These are phyloP conservation scores for Wickerhamiella vanderwaltii DNA, from an alignment of 805 yeast genomes.

Conservation along the genomic window DNA sequence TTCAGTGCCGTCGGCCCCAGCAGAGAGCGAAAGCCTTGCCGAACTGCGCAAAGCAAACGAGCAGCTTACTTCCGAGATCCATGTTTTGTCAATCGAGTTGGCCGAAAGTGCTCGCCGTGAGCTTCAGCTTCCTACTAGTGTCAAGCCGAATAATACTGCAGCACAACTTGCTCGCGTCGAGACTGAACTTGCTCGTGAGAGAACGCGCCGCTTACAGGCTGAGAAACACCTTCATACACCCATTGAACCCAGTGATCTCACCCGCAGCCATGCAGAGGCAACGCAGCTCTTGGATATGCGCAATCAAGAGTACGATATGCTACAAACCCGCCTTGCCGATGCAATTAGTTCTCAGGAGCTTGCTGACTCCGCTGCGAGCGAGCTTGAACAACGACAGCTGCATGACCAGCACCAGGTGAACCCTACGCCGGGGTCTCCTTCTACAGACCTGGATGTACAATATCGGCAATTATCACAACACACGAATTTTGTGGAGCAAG, in stretches of 20 bases:
- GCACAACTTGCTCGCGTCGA: conserved; percentile 22
- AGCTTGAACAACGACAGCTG: conserved; percentile 18
- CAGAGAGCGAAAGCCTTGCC: conserved; percentile 4
- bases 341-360: conserved; percentile 19
- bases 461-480: conserved; percentile 25
- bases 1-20: background rate
- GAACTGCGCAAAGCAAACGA: conserved; percentile 19
- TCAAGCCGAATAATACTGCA: conserved; percentile 7
- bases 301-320: conserved; percentile 22
- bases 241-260: conserved; percentile 20
- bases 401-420: conserved; percentile 25
- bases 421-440: conserved; percentile 17
- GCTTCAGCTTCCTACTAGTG: conserved; percentile 19
- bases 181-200: conserved; percentile 25
- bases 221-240: conserved; percentile 16
- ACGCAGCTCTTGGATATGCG: conserved; percentile 23
- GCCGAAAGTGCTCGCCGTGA: conserved; percentile 31
- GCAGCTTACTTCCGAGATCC: conserved; percentile 25
- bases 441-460: conserved; percentile 12
- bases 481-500: conserved; percentile 25
- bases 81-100: conserved; percentile 28
- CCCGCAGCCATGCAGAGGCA: conserved; percentile 24
- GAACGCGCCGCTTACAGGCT: conserved; percentile 24
- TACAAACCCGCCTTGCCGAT: conserved; percentile 20
- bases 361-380: background rate